Base-by-base conservation (phyloP, 2,329 filamentous ascomycete genomes). In the Aureobasidium sp. region DNA sequence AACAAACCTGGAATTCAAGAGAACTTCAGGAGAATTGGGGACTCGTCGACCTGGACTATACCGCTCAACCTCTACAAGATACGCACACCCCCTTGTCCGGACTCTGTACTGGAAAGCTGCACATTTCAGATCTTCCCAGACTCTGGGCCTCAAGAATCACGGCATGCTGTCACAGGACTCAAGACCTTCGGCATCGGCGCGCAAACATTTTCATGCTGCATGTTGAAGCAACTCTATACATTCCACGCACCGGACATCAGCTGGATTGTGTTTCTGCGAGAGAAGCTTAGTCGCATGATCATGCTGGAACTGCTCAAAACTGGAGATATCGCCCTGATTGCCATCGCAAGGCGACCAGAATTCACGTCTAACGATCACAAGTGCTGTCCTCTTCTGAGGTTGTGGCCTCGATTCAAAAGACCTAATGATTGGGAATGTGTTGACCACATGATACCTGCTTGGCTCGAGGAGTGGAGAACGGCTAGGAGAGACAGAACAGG, bases 381-480 rank as follows among this genome's bases (percentile, higher is more conserved):
- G 10, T 37, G 29, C 25, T 49, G 59, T 27, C 49, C 34, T n/a
- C 13, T 54, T 5, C 34, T 45, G 11, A 6, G n/a, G 11, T 7
- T 11, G 6, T 30, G 11, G 16, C 42, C 52, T 13, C 59, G 25
- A 8, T 62, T 57, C 3, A 7, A 50, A 21, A 32, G 42, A 25
- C 59, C 59, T 3, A 25, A 30, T 10, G 50, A 27, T 8, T 62
- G 59, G 59, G 59, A 62, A 27, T 57, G 15, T 36, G 59, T 54
- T 16, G 59, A 62, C 13, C 41, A 62, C 9, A 48, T 62, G 59
- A 21, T 62, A n/a, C 59, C 59, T 21, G 39, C 25, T 47, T 62
- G 59, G 59, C n/a, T 53, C 3, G 59, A 48, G 8, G 59, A 55
- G 25, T 62, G 59, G 59, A 59, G 15, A 15, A 21, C 32, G 37